phyloP scores from a whole-genome alignment of 257 asterid genomes.

The Nicotiana tabacum region DNA sequence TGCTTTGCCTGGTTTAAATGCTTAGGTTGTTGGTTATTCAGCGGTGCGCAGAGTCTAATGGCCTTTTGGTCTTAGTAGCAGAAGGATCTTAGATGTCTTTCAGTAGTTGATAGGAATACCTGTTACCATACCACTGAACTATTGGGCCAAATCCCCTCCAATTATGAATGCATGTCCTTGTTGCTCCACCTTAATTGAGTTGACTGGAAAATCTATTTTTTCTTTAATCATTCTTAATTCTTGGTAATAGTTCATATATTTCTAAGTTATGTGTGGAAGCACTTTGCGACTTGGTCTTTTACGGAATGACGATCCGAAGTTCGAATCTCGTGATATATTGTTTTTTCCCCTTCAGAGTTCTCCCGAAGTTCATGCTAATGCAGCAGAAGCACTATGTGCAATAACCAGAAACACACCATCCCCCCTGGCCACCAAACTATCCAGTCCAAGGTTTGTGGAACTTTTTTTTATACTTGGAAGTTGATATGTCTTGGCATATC shows the following conservation, averaged over 20 bases:
- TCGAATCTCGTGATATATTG: conserved; percentile 12
- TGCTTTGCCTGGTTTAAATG: not conserved
- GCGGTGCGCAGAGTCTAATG: not conserved
- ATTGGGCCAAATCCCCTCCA: not conserved
- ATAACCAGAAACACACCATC: conserved; percentile 87
- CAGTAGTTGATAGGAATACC: not conserved
- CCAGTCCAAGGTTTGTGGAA: conserved; percentile 74
- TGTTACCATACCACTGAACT: not conserved
- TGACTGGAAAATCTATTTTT: not conserved
- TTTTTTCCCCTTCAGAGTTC: conserved; percentile 53
- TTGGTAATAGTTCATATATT: not conserved
- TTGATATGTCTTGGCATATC: not conserved
- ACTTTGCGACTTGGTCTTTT: not conserved
- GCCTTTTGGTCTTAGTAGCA: not conserved
- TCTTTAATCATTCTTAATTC: not conserved
- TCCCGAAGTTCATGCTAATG: conserved; percentile 96
- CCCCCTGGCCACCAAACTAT: conserved; percentile 80
- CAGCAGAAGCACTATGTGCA: conserved; percentile 91
- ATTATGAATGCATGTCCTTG: not conserved
- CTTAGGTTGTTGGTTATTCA: not conserved
- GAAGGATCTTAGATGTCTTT: not conserved
- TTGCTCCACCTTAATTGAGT: not conserved
- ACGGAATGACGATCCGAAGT: conserved; percentile 4
- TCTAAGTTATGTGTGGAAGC: not conserved
- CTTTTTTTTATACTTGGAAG: conserved; percentile 8